Conservation (phyloP, 306 rosid genomes). For the Cucumis sativus region DNA sequence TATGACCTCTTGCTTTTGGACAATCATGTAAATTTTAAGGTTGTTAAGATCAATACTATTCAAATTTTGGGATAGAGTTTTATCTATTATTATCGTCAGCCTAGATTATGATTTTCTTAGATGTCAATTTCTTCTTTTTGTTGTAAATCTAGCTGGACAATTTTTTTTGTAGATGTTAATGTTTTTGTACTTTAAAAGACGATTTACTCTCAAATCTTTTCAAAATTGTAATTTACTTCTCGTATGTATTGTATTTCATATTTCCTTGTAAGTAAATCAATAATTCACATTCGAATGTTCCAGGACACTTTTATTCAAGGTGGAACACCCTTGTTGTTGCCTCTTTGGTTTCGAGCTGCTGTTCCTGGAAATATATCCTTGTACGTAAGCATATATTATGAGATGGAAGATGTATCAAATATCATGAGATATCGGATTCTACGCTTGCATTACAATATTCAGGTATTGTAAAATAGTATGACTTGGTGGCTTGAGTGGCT, state of each 20-base stretch:
- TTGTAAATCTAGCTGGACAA: background rate
- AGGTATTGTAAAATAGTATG: slow-evolving; percentile 32
- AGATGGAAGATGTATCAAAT: slow-evolving; percentile 60
- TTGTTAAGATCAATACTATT: background rate
- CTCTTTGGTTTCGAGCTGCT: slow-evolving; percentile 98
- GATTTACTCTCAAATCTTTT: background rate
- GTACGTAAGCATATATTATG: slow-evolving; percentile 74
- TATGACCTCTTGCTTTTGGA: background rate
- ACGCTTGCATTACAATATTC: slow-evolving; percentile 72
- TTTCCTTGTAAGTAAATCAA: slow-evolving; percentile 9
- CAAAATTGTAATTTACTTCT: slow-evolving; percentile 1
- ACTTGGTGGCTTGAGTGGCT: background rate
- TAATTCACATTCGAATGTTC: slow-evolving; percentile 14
- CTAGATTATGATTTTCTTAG: background rate
- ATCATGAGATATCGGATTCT: slow-evolving; percentile 72
- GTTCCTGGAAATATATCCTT: slow-evolving; percentile 73
- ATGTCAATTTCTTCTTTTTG: background rate
- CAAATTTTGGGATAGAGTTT: background rate
- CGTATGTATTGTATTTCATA: background rate
- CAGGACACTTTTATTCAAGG: slow-evolving; percentile 67
- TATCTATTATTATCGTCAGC: background rate
- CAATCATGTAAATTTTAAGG: background rate
- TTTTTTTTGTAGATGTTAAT: background rate
- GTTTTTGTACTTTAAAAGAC: background rate
- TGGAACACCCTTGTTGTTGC: slow-evolving; percentile 64